Conservation (phyloP, 306 rosid species). For the Dalbergia oliveri region DNA sequence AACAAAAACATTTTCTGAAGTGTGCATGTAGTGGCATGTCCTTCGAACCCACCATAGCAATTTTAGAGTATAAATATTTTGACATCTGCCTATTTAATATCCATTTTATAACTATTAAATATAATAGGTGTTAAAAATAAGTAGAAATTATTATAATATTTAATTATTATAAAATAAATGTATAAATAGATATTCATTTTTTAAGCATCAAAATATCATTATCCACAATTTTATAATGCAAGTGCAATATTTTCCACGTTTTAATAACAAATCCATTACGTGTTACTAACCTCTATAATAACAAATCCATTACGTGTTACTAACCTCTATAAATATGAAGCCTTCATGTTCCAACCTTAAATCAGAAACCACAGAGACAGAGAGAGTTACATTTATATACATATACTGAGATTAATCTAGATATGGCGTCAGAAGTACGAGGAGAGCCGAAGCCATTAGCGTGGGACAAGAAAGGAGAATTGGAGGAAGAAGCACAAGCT, state of each 20-base stretch:
- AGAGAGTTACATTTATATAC: not conserved
- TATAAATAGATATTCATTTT: too few relatives aligned
- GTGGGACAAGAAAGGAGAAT: not conserved
- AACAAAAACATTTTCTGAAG: not conserved
- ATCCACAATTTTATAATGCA: not conserved
- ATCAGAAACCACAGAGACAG: not conserved
- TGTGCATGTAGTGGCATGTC: not conserved
- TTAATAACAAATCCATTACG: not conserved
- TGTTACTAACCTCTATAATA: not conserved
- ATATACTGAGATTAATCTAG: not conserved
- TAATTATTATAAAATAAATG: too few relatives aligned
- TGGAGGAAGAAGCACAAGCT: conserved; percentile 47
- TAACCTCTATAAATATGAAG: not conserved
- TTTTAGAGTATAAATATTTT: too few relatives aligned
- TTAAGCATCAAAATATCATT: too few relatives aligned
- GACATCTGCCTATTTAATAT: too few relatives aligned
- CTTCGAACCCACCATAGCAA: not conserved
- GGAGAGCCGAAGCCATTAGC: not conserved
- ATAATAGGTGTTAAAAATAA: too few relatives aligned
- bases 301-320: not conserved
- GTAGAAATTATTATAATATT: too few relatives aligned
- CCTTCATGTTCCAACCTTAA: not conserved
- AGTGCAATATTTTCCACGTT: too few relatives aligned
- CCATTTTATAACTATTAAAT: too few relatives aligned
- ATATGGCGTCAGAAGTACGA: conserved; percentile 34